These are phyloP conservation scores for Aquanectria penicillioides DNA, from an alignment of 2,329 filamentous ascomycete genomes.

Conservation along the genomic window DNA sequence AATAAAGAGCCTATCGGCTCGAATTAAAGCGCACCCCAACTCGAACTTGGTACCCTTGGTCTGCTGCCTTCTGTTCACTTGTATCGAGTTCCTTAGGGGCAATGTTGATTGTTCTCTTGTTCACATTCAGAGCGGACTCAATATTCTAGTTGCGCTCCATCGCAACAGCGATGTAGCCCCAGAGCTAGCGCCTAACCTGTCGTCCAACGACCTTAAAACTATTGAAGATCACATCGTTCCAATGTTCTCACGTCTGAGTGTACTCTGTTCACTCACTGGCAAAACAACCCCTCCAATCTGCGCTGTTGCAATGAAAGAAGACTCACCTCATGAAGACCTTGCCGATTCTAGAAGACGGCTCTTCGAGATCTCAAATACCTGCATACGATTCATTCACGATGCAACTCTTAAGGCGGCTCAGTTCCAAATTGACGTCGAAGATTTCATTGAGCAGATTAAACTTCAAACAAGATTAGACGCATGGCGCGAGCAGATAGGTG, in stretches of 20 bases:
- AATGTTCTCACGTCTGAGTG: constrained; percentile 3
- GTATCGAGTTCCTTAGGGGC: constrained; percentile 12
- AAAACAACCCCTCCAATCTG: constrained; percentile 2
- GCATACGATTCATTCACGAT: constrained; percentile 1
- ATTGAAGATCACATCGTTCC: constrained; percentile 13
- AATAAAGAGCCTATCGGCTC: neutral
- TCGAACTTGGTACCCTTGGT: constrained; percentile 7
- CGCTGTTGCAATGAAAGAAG: neutral
- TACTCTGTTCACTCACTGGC: constrained; percentile 12
- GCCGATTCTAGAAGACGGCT: neutral
- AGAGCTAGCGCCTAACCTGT: neutral
- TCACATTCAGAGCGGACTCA: constrained; percentile 7
- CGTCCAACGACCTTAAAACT: neutral
- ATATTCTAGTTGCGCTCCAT: neutral
- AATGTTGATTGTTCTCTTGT: neutral
- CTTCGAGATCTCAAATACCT: neutral
- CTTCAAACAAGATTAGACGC: constrained; percentile 10
- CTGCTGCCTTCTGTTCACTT: constrained; percentile 15
- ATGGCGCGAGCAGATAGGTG: neutral
- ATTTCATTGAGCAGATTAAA: constrained; percentile 9
- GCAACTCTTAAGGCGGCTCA: neutral
- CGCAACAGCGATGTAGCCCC: neutral
- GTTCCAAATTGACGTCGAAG: constrained; percentile 5
- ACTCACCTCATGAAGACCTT: neutral
- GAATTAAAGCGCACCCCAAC: constrained; percentile 4